These are phyloP conservation scores for Colletotrichum kahawae DNA, from an alignment of 2,329 filamentous ascomycete species.

Conservation along the genomic window DNA sequence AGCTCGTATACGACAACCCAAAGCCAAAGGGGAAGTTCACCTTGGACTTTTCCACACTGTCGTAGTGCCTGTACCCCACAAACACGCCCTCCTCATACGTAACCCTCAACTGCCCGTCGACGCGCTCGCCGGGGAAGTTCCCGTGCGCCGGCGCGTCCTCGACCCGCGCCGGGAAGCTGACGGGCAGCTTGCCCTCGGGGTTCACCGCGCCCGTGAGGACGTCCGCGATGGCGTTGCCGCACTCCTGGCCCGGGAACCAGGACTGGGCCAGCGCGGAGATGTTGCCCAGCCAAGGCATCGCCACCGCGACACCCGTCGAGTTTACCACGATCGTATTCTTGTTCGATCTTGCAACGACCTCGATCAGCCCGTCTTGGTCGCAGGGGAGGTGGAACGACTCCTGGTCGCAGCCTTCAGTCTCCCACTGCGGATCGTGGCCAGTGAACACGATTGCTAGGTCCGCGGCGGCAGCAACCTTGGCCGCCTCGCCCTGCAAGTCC, in stretches of 20 bases:
- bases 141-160: slow-evolving; percentile 70
- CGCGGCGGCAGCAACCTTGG: slow-evolving; percentile 46
- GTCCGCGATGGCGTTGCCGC: slow-evolving; percentile 71
- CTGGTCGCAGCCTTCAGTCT: slow-evolving; percentile 64
- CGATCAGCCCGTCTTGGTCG: slow-evolving; percentile 72
- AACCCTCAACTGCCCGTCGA: slow-evolving; percentile 55
- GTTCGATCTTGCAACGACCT: slow-evolving; percentile 61
- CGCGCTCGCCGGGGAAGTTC: slow-evolving; percentile 59
- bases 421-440: slow-evolving; percentile 59
- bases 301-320: slow-evolving; percentile 68
- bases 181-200: slow-evolving; percentile 67
- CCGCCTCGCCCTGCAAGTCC: slow-evolving; percentile 56
- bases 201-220: slow-evolving; percentile 69
- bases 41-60: slow-evolving; percentile 59
- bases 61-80: slow-evolving; percentile 72
- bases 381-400: slow-evolving; percentile 45
- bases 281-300: slow-evolving; percentile 59
- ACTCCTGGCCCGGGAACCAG: slow-evolving; percentile 76
- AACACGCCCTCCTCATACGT: slow-evolving; percentile 74
- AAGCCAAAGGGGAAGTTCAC: slow-evolving; percentile 71
- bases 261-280: slow-evolving; percentile 67
- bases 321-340: slow-evolving; percentile 68
- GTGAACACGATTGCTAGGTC: slow-evolving; percentile 67
- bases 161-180: slow-evolving; percentile 64
- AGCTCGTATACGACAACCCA: slow-evolving; percentile 69